Evolutionary conservation across 2,329 filamentous ascomycete genomes (phyloP).

Genomic region (Clarireedia paspali): DNA sequence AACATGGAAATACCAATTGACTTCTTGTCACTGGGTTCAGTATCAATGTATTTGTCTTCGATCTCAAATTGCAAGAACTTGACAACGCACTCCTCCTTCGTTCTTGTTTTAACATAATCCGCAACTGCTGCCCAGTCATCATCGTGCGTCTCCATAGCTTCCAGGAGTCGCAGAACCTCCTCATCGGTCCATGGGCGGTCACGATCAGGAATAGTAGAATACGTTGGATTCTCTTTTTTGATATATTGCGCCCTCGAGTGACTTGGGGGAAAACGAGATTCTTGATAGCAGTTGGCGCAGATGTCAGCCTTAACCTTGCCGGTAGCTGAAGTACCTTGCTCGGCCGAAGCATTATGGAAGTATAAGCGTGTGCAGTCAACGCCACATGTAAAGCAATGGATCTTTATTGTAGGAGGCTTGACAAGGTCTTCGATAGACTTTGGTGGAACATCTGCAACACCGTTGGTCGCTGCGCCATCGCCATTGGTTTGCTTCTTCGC

Average conservation of each 20-base stretch:
- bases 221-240: conserved; percentile 81
- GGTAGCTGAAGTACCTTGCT: conserved; percentile 30
- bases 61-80: conserved; percentile 96
- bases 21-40: conserved; percentile 46
- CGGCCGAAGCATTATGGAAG: conserved; percentile 52
- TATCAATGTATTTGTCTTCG: conserved; percentile 91
- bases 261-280: conserved; percentile 73
- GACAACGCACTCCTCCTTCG: conserved; percentile 90
- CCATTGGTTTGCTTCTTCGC: conserved; percentile 67
- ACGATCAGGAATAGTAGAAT: conserved; percentile 69
- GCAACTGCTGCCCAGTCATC: conserved; percentile 94
- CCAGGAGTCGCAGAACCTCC: conserved; percentile 80
- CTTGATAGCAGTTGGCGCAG: conserved; percentile 84
- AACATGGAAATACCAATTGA: conserved; percentile 57
- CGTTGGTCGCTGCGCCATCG: conserved; percentile 61
- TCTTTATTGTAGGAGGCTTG: conserved; percentile 58
- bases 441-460: conserved; percentile 37
- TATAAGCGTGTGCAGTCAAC: conserved; percentile 75
- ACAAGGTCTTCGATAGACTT: conserved; percentile 48
- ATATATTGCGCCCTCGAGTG: conserved; percentile 75
- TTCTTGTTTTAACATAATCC: conserved; percentile 84
- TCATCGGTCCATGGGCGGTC: conserved; percentile 88
- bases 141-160: conserved; percentile 86
- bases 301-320: conserved; percentile 69
- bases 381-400: conserved; percentile 86